Conservation (phyloP, 2,329 filamentous ascomycete genomes). For the Madurella mycetomatis region DNA sequence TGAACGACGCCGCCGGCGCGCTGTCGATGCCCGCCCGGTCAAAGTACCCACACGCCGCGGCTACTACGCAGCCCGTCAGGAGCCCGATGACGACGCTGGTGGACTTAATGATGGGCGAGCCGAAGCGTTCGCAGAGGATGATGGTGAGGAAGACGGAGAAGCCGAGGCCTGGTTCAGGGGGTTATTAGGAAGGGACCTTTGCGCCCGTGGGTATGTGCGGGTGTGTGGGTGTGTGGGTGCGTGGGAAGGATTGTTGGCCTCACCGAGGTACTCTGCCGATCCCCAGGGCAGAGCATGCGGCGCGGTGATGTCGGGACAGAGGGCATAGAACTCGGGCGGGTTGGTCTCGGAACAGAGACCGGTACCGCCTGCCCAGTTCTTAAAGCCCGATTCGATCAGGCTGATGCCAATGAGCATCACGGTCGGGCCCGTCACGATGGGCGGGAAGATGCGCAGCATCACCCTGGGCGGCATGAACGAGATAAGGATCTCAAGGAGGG, state of each 20-base stretch:
- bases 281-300: slow-evolving; percentile 74
- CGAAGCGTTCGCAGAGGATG: slow-evolving; percentile 75
- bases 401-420: slow-evolving; percentile 68
- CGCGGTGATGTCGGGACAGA: slow-evolving; percentile 63
- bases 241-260: slow-evolving; percentile 1
- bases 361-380: slow-evolving; percentile 73
- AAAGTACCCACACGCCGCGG: slow-evolving; percentile 73
- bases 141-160: slow-evolving; percentile 78
- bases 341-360: slow-evolving; percentile 53
- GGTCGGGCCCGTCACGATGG: slow-evolving; percentile 48
- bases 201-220: neutral
- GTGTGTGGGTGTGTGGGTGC: neutral
- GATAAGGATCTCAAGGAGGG: slow-evolving; percentile 66
- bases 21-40: slow-evolving; percentile 65
- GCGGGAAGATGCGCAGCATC: slow-evolving; percentile 71
- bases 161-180: slow-evolving; percentile 47
- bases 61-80: slow-evolving; percentile 72
- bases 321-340: slow-evolving; percentile 50
- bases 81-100: slow-evolving; percentile 71
- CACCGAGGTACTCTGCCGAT: slow-evolving; percentile 68
- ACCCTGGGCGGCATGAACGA: slow-evolving; percentile 67
- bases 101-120: slow-evolving; percentile 79
- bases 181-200: neutral
- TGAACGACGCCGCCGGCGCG: slow-evolving; percentile 68
- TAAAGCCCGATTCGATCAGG: slow-evolving; percentile 66